A percentile compares a stretch with the other conserved stretches of the same genome.
Conservation (phyloP, 2,329 filamentous ascomycete species). For the Trichophyton rubrum region DNA sequence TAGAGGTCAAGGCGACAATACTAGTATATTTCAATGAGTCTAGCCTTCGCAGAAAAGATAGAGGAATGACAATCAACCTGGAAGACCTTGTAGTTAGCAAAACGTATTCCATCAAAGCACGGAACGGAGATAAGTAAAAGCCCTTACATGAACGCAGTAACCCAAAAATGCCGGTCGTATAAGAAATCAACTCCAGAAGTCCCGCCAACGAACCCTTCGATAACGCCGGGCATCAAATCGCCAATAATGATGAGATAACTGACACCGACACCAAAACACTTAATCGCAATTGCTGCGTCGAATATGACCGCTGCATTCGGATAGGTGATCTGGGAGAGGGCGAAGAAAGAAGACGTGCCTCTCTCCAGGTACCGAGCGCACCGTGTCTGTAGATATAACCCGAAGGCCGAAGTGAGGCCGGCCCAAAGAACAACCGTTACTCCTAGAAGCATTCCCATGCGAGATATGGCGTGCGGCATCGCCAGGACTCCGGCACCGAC, state of each 20-base stretch:
- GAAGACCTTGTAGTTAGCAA: background rate
- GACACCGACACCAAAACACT: slow-evolving; percentile 94
- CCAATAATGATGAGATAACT: slow-evolving; percentile 98
- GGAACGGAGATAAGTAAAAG: background rate
- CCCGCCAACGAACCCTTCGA: slow-evolving; percentile 60
- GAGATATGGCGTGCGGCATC: slow-evolving; percentile 88
- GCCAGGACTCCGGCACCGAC: slow-evolving; percentile 88
- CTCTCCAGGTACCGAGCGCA: slow-evolving; percentile 88
- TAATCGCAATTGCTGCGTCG: slow-evolving; percentile 89
- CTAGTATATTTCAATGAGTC: slow-evolving; percentile 98
- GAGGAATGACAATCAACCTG: slow-evolving; percentile 79
- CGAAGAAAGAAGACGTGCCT: slow-evolving; percentile 83
- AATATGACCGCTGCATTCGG: slow-evolving; percentile 92
- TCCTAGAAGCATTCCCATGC: slow-evolving; percentile 86
- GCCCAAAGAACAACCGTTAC: slow-evolving; percentile 82
- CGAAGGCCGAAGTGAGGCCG: slow-evolving; percentile 75
- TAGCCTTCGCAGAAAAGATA: slow-evolving; percentile 79
- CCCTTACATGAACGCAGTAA: slow-evolving; percentile 79
- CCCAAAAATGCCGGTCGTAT: slow-evolving; percentile 89
- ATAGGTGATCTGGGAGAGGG: slow-evolving; percentile 92
- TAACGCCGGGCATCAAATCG: slow-evolving; percentile 92
- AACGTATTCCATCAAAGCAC: background rate
- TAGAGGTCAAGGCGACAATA: slow-evolving; percentile 77
- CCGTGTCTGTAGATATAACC: slow-evolving; percentile 84
- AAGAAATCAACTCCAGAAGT: slow-evolving; percentile 58